Evolutionary conservation across 1,284 basidiomycete species (phyloP).

Genomic region (Coniophora puteana): DNA sequence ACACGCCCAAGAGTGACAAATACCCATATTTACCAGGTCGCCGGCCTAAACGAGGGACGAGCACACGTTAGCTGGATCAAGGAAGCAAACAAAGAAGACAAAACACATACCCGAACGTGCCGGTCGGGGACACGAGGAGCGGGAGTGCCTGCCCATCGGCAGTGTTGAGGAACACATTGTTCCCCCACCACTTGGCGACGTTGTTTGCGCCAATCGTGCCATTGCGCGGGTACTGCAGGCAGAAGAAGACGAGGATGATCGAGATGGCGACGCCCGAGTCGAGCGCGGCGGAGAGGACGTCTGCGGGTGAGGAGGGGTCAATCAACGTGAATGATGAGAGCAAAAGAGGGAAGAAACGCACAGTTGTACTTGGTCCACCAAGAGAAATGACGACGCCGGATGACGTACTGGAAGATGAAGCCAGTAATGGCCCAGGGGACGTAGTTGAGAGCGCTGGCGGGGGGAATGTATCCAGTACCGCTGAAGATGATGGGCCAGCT

Average conservation of each 20-base stretch:
- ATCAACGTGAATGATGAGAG: background rate
- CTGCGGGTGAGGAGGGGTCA: background rate
- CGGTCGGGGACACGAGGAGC: no score
- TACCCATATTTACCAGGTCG: no score
- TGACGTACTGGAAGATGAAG: slow-evolving; percentile 44
- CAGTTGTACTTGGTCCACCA: slow-evolving; percentile 49
- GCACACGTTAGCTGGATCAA: no score
- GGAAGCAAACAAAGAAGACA: no score
- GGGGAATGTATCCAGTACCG: slow-evolving; percentile 36
- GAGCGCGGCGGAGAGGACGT: slow-evolving; percentile 27
- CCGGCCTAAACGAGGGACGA: no score
- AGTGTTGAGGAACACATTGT: slow-evolving; percentile 3
- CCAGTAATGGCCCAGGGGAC: slow-evolving; percentile 38
- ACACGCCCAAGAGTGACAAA: no score
- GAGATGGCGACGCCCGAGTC: slow-evolving; percentile 29
- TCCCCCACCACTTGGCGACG: slow-evolving; percentile 12
- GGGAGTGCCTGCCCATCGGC: slow-evolving; percentile 1
- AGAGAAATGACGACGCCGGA: slow-evolving; percentile 38
- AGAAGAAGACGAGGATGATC: slow-evolving; percentile 29
- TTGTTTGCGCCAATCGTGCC: slow-evolving; percentile 21
- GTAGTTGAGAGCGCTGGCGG: slow-evolving; percentile 33
- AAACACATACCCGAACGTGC: no score
- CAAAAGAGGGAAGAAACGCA: slow-evolving; percentile 2
- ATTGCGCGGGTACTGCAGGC: slow-evolving; percentile 25
- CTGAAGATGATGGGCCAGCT: slow-evolving; percentile 33